Evolutionary conservation across 2,329 filamentous ascomycete species (phyloP), one percentile per base, ranked within the genome.

Genomic region (Fusarium coffeatum): DNA sequence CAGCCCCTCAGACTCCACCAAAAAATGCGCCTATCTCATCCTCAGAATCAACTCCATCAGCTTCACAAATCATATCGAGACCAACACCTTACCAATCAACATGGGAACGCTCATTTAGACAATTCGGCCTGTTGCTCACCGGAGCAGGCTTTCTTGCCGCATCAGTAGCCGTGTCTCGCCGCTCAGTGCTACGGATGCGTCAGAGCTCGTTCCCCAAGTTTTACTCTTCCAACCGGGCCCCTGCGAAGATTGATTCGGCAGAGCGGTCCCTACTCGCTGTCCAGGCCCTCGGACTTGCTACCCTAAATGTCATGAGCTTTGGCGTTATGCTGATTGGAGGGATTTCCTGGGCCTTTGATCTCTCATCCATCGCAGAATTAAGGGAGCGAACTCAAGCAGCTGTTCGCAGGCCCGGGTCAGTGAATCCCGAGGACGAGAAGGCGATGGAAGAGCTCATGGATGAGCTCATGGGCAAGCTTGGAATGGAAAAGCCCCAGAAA

Each of bases 271-370:
- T 92, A 41, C 90, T 98, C 68, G 95, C 95, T 1, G 81, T 92
- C 34, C 92, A 97, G 80, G 95, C 95, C 0, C 83, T 99, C 23
- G 92, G 90, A 50, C 83, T 98, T 37, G 96, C 95, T 0, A 97
- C 94, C 0, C 86, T 98, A 72, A 97, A 97, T 74, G 93, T 96
- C 15, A 76, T 90, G 32, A 92, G 90, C 73, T 87, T 96, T 51
- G 90, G 86, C 1, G 89, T 97, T 78, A 89, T 97, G 86, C 81
- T 87, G 11, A 85, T 88, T 0, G 96, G 95, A 6, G 93, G 91
- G 0, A 79, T 90, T 13, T 84, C 93, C 66, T 97, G 91, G 86
- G 90, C 88, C 1, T 88, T 96, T 64, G 92, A 98, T 78, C 87
- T 98, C 37, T 89, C 89, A 76, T 85, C 84, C 47, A 55, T 93